Evolutionary conservation across 139 green algal species (phyloP).

Genomic region (Tetradesmus obliquus): DNA sequence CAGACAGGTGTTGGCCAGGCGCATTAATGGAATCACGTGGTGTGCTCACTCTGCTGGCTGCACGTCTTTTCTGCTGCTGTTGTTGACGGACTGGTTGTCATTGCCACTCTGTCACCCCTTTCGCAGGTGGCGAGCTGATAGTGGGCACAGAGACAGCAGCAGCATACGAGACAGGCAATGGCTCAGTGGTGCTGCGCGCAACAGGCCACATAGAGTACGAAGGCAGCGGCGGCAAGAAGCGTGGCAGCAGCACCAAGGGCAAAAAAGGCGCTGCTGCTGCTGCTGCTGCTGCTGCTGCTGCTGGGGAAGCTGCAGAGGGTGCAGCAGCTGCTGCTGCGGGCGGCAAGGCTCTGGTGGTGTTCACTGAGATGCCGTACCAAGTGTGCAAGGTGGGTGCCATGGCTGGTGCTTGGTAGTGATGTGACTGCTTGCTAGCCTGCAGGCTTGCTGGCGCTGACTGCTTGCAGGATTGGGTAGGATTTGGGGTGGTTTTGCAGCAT

Average conservation of each 20-base stretch:
- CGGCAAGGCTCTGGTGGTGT: conserved; percentile 71
- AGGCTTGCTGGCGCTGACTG: not conserved
- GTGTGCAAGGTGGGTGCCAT: conserved; percentile 85
- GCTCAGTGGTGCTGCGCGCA: conserved; percentile 79
- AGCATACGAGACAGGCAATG: conserved; percentile 80
- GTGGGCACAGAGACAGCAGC: conserved; percentile 58
- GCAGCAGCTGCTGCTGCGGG: conserved; percentile 18
- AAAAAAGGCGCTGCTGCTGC: not conserved
- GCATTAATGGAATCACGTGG: too few species aligned
- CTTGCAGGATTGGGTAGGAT: too few species aligned
- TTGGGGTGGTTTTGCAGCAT: too few species aligned
- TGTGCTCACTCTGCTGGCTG: not conserved
- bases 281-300: not conserved
- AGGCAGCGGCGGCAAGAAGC: not conserved
- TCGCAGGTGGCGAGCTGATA: conserved; percentile 77
- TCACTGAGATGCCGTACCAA: conserved; percentile 95
- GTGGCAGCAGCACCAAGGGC: not conserved
- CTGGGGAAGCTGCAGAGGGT: not conserved
- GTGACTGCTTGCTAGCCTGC: not conserved
- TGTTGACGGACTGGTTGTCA: not conserved
- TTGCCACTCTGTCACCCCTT: not conserved
- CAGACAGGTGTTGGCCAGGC: too few species aligned
- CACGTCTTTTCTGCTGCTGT: not conserved
- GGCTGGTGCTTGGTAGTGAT: not conserved
- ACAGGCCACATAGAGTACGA: conserved; percentile 75